Evolutionary conservation across 306 rosid species (phyloP).

Genomic region (Gleditsia sinensis): DNA sequence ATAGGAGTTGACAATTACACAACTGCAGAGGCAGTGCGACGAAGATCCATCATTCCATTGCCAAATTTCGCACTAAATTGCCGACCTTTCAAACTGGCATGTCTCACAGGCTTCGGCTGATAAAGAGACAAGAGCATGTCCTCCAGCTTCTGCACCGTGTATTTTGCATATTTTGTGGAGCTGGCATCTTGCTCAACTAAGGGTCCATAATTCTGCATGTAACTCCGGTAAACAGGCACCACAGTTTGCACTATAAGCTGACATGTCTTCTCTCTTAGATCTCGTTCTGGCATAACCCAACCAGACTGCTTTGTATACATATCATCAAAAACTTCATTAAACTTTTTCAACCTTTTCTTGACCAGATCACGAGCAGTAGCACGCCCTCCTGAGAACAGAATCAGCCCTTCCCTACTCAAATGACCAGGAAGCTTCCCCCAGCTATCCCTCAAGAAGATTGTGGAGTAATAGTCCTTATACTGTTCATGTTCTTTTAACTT

Average conservation of each 20-base stretch:
- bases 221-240: slow-evolving; percentile 97
- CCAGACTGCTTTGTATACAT: slow-evolving; percentile 73
- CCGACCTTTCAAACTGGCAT: slow-evolving; percentile 74
- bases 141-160: slow-evolving; percentile 86
- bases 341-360: slow-evolving; percentile 87
- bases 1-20: slow-evolving; percentile 46
- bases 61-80: slow-evolving; percentile 71
- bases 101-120: slow-evolving; percentile 78
- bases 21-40: slow-evolving; percentile 83
- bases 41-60: slow-evolving; percentile 64
- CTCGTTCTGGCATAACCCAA: slow-evolving; percentile 76
- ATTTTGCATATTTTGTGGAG: slow-evolving; percentile 82
- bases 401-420: slow-evolving; percentile 93
- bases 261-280: slow-evolving; percentile 89
- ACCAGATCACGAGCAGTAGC: slow-evolving; percentile 99
- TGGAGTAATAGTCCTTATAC: slow-evolving; percentile 67
- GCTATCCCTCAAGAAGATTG: slow-evolving; percentile 74
- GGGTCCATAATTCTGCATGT: slow-evolving; percentile 99
- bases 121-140: slow-evolving; percentile 79
- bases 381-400: slow-evolving; percentile 93
- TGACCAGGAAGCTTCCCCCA: slow-evolving; percentile 97
- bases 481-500: slow-evolving; percentile 82
- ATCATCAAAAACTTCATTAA: slow-evolving; percentile 87
- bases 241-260: slow-evolving; percentile 90
- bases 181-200: slow-evolving; percentile 92